These are phyloP conservation scores for Cercospora berteroae DNA, from an alignment of 2,329 filamentous ascomycete species.

Conservation along the genomic window DNA sequence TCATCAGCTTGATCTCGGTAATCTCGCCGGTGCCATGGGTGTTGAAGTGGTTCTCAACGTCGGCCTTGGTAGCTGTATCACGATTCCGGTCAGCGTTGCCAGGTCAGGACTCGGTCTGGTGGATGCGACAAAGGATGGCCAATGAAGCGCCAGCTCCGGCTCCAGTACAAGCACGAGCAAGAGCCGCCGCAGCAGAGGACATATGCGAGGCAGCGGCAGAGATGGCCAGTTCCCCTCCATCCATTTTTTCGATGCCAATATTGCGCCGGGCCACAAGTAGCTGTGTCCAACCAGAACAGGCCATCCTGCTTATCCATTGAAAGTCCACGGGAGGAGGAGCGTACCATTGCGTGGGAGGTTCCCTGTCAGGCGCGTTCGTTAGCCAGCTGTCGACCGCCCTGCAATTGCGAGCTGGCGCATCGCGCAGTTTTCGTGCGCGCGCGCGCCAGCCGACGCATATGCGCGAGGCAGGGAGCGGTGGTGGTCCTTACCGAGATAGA, in stretches of 20 bases:
- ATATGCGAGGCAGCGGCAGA: conserved; percentile 16
- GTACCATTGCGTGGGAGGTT: conserved; percentile 95
- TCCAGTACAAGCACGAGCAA: conserved; percentile 26
- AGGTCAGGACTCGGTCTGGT: conserved; percentile 26
- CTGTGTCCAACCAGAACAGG: conserved; percentile 23
- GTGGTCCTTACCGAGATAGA: conserved; percentile 58
- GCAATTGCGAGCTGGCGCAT: conserved; percentile 9
- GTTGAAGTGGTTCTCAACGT: conserved; percentile 93
- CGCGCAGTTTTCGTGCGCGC: neutral
- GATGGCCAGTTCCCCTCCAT: conserved; percentile 24
- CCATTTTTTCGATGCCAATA: conserved; percentile 17
- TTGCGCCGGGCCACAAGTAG: conserved; percentile 19
- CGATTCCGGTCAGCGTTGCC: conserved; percentile 48
- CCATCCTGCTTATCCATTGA: conserved; percentile 30
- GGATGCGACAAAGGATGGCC: conserved; percentile 13
- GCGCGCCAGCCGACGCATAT: conserved; percentile 3
- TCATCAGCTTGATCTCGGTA: conserved; percentile 99
- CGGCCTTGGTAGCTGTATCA: conserved; percentile 83
- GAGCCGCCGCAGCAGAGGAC: conserved; percentile 15
- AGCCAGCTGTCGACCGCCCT: conserved; percentile 12
- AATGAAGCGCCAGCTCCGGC: conserved; percentile 31
- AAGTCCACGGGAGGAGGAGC: conserved; percentile 41
- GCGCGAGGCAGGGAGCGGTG: conserved; percentile 1
- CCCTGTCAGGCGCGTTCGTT: conserved; percentile 47
- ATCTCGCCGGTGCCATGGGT: conserved; percentile 96